phyloP scores from a whole-genome alignment of 2,329 filamentous ascomycete genomes.

The Aspergillus clavatus region DNA sequence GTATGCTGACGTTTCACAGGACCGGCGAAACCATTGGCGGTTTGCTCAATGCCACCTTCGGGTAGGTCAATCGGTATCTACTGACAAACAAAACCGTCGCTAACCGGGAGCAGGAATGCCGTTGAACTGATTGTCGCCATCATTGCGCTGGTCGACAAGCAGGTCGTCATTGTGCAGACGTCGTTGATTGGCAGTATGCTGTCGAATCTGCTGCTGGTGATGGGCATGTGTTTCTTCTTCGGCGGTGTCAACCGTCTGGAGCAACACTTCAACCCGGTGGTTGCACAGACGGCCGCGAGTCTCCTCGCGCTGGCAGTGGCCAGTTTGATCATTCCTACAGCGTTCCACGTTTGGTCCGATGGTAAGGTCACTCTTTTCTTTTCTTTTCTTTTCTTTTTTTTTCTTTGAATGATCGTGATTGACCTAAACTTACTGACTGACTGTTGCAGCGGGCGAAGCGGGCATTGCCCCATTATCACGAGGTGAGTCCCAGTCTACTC shows the following conservation, averaged over 20 bases:
- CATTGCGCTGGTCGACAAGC: conserved; percentile 67
- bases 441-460: conserved; percentile 19
- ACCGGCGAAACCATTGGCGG: conserved; percentile 84
- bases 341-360: conserved; percentile 61
- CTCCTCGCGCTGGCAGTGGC: conserved; percentile 74
- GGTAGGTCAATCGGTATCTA: conserved; percentile 31
- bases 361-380: too few species aligned
- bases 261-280: conserved; percentile 87
- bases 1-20: conserved; percentile 17
- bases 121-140: conserved; percentile 86
- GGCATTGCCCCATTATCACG: conserved; percentile 31
- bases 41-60: conserved; percentile 84
- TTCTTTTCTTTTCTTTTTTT: too few species aligned
- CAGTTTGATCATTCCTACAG: conserved; percentile 82
- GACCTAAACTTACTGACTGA: too few species aligned
- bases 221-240: conserved; percentile 91
- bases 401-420: too few species aligned
- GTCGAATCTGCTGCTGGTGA: conserved; percentile 80
- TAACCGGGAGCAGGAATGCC: conserved; percentile 56
- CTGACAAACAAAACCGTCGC: conserved; percentile 1
- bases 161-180: conserved; percentile 84
- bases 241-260: conserved; percentile 73
- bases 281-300: conserved; percentile 83
- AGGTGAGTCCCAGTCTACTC: conserved; percentile 22
- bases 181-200: conserved; percentile 88